phyloP scores from a whole-genome alignment of 106 monocot genomes.

The Amphibolis antarctica region DNA sequence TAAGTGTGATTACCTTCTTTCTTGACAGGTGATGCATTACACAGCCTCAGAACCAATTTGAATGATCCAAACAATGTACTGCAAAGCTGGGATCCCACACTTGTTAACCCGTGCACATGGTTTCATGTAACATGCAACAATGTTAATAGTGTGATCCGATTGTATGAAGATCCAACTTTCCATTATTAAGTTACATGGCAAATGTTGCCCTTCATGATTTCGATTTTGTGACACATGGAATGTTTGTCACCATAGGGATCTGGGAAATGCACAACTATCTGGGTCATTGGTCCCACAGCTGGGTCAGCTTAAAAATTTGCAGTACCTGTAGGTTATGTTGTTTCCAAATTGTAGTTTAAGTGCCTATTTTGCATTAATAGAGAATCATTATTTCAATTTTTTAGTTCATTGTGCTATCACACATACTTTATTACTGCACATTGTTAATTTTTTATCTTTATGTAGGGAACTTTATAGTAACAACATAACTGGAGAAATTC shows the following conservation, averaged over 20 bases:
- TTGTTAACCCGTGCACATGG: conserved; percentile 83
- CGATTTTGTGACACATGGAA: background rate
- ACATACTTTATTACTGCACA: no score
- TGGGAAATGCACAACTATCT: conserved; percentile 60
- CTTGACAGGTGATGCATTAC: conserved; percentile 61
- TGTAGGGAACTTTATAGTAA: conserved; percentile 52
- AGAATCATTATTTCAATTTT: no score
- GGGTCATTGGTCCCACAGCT: conserved; percentile 53
- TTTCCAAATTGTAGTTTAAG: background rate
- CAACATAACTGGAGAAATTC: conserved; percentile 46
- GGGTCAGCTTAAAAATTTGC: conserved; percentile 46
- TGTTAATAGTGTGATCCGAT: conserved; percentile 61
- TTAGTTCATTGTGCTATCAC: no score
- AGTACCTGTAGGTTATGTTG: conserved; percentile 43
- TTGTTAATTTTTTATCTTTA: no score
- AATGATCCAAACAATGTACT: conserved; percentile 59
- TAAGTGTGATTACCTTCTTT: background rate
- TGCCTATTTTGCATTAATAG: no score
- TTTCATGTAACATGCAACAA: conserved; percentile 67
- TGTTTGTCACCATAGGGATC: conserved; percentile 38
- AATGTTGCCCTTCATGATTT: background rate
- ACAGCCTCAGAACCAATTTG: conserved; percentile 34
- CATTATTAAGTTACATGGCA: background rate
- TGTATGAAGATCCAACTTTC: conserved; percentile 25
- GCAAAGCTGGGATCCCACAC: conserved; percentile 73